These are phyloP conservation scores for Meyerozyma smithsonii DNA, from an alignment of 1,139 yeast species.

Conservation along the genomic window DNA sequence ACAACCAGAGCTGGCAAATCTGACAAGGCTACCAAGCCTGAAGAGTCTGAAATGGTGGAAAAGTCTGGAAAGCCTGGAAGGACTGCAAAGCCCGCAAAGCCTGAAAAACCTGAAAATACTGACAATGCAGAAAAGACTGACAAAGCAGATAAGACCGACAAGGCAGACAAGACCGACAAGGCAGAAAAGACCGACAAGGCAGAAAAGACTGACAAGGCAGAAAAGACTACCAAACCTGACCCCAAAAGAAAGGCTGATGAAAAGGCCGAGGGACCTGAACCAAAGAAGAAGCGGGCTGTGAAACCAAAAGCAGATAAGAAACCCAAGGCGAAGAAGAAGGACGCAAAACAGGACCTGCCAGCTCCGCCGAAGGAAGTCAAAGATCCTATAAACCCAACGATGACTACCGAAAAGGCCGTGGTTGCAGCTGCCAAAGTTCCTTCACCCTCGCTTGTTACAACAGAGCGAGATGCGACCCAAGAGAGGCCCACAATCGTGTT, in stretches of 20 bases:
- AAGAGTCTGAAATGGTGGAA: too few relatives aligned
- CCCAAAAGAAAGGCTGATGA: not conserved
- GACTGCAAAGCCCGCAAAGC: too few relatives aligned
- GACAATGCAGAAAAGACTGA: too few relatives aligned
- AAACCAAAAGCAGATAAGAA: conserved; percentile 13
- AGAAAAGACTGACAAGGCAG: too few relatives aligned
- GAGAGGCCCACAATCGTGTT: conserved; percentile 49
- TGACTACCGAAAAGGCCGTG: conserved; percentile 17
- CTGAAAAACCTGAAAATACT: too few relatives aligned
- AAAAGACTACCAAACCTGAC: too few relatives aligned
- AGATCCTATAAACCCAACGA: conserved; percentile 14
- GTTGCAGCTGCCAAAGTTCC: conserved; percentile 9
- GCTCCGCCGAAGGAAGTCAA: conserved; percentile 7
- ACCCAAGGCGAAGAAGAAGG: conserved; percentile 10
- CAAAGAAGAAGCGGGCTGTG: conserved; percentile 6
- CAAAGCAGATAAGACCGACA: too few relatives aligned
- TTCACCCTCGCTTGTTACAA: conserved; percentile 15
- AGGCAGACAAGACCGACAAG: too few relatives aligned
- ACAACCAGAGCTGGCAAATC: too few relatives aligned
- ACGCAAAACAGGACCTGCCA: not conserved
- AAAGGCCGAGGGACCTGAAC: conserved; percentile 1
- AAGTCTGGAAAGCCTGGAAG: too few relatives aligned
- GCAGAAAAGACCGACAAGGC: too few relatives aligned
- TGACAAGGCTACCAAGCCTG: too few relatives aligned
- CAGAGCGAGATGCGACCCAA: conserved; percentile 11